Conservation (phyloP, 805 yeast genomes). For the Metschnikowia drakensbergensis region DNA sequence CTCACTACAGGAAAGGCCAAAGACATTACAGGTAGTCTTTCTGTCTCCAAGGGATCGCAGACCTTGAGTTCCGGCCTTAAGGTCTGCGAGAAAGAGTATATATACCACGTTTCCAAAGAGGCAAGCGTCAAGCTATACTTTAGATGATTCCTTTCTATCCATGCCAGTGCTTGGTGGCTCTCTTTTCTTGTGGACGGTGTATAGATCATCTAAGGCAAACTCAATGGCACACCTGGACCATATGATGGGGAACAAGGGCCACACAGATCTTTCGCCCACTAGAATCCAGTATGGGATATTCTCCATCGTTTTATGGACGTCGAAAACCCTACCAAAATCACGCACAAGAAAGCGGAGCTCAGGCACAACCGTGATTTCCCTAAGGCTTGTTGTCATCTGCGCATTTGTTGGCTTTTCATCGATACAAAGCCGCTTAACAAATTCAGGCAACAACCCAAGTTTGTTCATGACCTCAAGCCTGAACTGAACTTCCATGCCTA, state of each 20-base stretch:
- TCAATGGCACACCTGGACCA: conserved; percentile 90
- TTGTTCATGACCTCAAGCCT: conserved; percentile 76
- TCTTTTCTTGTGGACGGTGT: conserved; percentile 40
- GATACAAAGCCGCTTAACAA: conserved; percentile 70
- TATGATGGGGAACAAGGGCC: conserved; percentile 84
- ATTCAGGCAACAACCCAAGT: conserved; percentile 67
- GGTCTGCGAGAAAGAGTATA: conserved; percentile 58
- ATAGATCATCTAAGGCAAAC: conserved; percentile 77
- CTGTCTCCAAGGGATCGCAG: conserved; percentile 54
- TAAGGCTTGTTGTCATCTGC: conserved; percentile 52
- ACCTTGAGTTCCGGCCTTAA: conserved; percentile 18
- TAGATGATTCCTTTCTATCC: conserved; percentile 24
- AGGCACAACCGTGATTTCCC: conserved; percentile 90
- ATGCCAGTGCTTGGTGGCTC: not conserved
- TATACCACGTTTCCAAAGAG: conserved; percentile 58
- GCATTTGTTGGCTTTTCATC: conserved; percentile 80
- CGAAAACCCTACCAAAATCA: conserved; percentile 74
- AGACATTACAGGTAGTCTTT: conserved; percentile 73
- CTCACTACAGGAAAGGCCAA: conserved; percentile 76
- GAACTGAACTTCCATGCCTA: conserved; percentile 79
- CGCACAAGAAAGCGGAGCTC: conserved; percentile 65
- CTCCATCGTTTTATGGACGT: conserved; percentile 62
- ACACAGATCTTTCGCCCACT: conserved; percentile 88
- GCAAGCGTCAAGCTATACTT: conserved; percentile 42
- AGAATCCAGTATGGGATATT: conserved; percentile 86